These are phyloP conservation scores for Litchi chinensis DNA, from an alignment of 345 rosid species.

Conservation along the genomic window DNA sequence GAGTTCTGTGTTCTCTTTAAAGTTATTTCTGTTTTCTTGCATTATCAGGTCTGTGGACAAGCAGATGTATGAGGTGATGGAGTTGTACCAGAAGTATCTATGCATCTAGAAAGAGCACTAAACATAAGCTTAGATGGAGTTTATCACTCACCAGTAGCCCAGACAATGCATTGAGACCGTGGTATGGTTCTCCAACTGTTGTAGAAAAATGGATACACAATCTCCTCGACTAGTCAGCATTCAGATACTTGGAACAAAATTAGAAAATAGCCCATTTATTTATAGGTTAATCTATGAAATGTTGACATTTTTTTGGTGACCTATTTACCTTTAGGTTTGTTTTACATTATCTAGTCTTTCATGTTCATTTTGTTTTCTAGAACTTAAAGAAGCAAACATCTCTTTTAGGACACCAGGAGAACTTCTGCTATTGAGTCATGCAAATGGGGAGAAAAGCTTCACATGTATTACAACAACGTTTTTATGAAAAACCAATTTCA, in stretches of 20 bases:
- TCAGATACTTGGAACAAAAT: neutral
- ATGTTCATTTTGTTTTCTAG: neutral
- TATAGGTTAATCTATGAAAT: neutral
- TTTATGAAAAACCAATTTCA: no score
- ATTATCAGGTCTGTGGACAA: constrained; percentile 68
- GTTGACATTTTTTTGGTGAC: neutral
- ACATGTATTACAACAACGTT: no score
- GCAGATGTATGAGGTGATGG: constrained; percentile 99
- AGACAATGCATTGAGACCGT: constrained; percentile 63
- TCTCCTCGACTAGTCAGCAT: constrained; percentile 49
- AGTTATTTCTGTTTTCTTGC: neutral
- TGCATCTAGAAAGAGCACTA: constrained; percentile 79
- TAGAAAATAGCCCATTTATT: neutral
- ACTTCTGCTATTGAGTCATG: no score
- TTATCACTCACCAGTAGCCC: constrained; percentile 92
- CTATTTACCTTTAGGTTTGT: neutral
- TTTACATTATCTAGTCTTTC: neutral
- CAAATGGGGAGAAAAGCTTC: no score
- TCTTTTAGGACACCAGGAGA: no score
- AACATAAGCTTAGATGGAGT: constrained; percentile 79
- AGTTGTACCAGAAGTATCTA: constrained; percentile 86
- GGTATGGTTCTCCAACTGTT: constrained; percentile 86
- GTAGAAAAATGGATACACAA: constrained; percentile 77
- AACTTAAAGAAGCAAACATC: neutral
- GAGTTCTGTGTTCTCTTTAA: neutral